Evolutionary conservation across 176 grass and related monocot genomes (phyloP).

Genomic region (Echinochloa phyllopogon): DNA sequence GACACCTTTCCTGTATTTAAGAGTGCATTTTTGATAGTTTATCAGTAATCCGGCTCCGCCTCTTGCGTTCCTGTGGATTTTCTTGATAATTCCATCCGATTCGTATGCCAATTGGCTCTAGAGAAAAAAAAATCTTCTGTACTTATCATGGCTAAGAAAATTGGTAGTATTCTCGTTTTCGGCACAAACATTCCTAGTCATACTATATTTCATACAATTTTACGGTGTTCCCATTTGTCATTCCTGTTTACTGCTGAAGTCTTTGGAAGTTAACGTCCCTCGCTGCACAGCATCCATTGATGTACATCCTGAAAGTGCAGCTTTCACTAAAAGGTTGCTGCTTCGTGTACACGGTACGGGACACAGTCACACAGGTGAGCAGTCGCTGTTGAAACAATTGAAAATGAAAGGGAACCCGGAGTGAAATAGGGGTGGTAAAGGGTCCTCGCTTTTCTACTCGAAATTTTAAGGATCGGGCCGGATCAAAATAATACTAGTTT

Average conservation of each 20-base stretch:
- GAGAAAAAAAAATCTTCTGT: background rate
- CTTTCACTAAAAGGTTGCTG: background rate
- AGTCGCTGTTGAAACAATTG: background rate
- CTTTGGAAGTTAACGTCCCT: background rate
- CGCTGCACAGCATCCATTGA: background rate
- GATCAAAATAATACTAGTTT: no score
- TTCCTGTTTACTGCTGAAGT: background rate
- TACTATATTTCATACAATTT: background rate
- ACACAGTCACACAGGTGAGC: background rate
- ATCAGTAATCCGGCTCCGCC: background rate
- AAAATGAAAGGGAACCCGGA: background rate
- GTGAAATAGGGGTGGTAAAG: no score
- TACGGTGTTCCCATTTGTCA: background rate
- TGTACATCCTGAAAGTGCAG: background rate
- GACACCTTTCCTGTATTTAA: constrained; percentile 57
- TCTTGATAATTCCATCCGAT: background rate
- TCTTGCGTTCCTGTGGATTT: background rate
- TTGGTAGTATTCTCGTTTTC: background rate
- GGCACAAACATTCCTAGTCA: background rate
- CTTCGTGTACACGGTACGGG: background rate
- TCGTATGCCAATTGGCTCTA: no score
- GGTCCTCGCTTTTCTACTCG: no score
- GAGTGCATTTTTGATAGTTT: constrained; percentile 50
- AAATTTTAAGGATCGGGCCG: no score
- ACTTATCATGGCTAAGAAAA: background rate